Evolutionary conservation across 2,329 filamentous ascomycete species (phyloP).

Genomic region (Phaeosphaeria sp.): DNA sequence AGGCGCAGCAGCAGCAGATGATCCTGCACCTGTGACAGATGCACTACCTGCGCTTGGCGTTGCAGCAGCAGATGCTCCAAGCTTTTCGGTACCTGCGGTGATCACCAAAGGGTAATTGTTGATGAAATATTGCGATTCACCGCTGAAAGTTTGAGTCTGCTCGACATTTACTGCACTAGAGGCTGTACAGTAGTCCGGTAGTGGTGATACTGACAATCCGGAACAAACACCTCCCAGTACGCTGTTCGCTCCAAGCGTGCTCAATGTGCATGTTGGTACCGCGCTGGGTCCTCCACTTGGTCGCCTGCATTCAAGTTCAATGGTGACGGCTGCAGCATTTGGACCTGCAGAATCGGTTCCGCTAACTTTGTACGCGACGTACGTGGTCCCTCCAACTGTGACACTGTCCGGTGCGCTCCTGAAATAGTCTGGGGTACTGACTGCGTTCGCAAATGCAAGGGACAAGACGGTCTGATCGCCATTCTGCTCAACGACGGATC

Average conservation of each 20-base stretch:
- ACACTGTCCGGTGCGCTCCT: conserved; percentile 7
- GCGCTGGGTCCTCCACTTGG: conserved; percentile 12
- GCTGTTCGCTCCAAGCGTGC: conserved; percentile 12
- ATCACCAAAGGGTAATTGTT: conserved; percentile 30
- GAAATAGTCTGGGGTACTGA: conserved; percentile 7
- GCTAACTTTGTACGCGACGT: conserved; percentile 17
- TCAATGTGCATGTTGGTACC: conserved; percentile 20
- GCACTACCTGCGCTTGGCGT: conserved; percentile 21
- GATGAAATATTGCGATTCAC: conserved; percentile 17
- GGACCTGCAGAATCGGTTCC: conserved; percentile 7
- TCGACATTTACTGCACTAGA: conserved; percentile 6
- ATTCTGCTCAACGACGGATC: conserved; percentile 27
- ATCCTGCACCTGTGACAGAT: conserved; percentile 7
- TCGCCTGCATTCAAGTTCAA: conserved; percentile 19
- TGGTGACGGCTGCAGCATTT: conserved; percentile 9
- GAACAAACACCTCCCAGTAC: conserved; percentile 15
- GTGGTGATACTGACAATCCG: conserved; percentile 4
- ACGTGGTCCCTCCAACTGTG: conserved; percentile 28
- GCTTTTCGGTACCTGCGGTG: conserved; percentile 36
- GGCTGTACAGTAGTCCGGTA: conserved; percentile 14
- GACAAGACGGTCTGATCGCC: conserved; percentile 29
- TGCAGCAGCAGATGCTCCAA: conserved; percentile 28
- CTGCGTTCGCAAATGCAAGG: conserved; percentile 8
- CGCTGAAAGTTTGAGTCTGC: conserved; percentile 15
- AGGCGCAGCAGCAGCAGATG: conserved; percentile 4